Conservation (phyloP, 2,329 filamentous ascomycete species). For the Tolypocladium amazonense region DNA sequence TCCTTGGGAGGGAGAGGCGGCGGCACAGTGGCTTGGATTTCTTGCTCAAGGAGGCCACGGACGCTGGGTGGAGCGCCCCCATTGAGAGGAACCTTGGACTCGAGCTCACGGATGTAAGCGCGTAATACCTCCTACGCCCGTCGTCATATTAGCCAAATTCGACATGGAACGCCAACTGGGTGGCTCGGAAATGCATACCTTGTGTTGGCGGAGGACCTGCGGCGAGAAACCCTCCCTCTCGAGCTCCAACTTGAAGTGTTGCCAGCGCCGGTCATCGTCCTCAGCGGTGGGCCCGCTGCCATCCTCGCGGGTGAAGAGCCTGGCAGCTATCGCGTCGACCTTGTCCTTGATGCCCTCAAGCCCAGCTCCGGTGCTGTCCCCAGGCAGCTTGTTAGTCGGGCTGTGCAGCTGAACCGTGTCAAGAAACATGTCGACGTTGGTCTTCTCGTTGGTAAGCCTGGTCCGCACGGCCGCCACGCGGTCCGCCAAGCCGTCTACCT, state of each 20-base stretch:
- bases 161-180: not conserved
- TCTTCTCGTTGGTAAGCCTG: slow-evolving; percentile 41
- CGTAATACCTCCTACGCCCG: slow-evolving; percentile 41
- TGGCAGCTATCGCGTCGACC: slow-evolving; percentile 44
- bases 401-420: slow-evolving; percentile 45
- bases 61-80: slow-evolving; percentile 37
- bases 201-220: slow-evolving; percentile 43
- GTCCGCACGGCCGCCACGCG: slow-evolving; percentile 29
- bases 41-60: slow-evolving; percentile 40
- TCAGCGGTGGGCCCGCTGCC: slow-evolving; percentile 27
- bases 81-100: slow-evolving; percentile 33
- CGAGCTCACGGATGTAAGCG: slow-evolving; percentile 50
- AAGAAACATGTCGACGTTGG: slow-evolving; percentile 43
- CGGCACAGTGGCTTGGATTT: slow-evolving; percentile 16
- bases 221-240: slow-evolving; percentile 47
- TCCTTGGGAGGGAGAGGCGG: slow-evolving; percentile 6
- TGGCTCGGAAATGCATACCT: slow-evolving; percentile 31
- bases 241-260: slow-evolving; percentile 46
- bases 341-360: slow-evolving; percentile 49
- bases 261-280: slow-evolving; percentile 42
- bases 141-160: not conserved
- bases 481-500: slow-evolving; percentile 23
- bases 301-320: slow-evolving; percentile 34
- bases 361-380: slow-evolving; percentile 23
- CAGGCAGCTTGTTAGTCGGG: slow-evolving; percentile 24